Conservation (phyloP, 257 asterid genomes). For the Jaltomata sinuosa region DNA sequence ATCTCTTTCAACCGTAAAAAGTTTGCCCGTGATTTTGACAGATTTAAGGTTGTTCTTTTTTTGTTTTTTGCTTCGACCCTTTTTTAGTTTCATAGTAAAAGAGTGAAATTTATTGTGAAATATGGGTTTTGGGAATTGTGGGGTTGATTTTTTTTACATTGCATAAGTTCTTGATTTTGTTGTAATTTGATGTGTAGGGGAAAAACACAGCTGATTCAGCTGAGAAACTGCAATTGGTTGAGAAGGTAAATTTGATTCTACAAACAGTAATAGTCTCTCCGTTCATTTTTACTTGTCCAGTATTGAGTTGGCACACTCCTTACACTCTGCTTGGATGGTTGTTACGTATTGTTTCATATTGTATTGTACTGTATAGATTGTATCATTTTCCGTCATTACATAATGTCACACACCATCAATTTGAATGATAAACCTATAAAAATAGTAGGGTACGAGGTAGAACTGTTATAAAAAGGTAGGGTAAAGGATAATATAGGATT, state of each 20-base stretch:
- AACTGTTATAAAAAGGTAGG: too few species aligned
- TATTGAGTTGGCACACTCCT: too few species aligned
- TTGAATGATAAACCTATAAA: too few species aligned
- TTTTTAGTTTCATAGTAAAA: not conserved
- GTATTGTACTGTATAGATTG: too few species aligned
- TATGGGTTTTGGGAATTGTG: not conserved
- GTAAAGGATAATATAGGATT: too few species aligned
- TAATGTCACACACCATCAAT: too few species aligned
- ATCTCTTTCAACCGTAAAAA: slow-evolving; percentile 57
- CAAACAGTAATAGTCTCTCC: not conserved
- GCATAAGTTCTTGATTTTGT: not conserved
- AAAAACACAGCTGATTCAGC: not conserved
- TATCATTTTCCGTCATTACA: too few species aligned
- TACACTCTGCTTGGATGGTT: too few species aligned
- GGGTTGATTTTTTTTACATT: not conserved
- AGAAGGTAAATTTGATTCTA: not conserved
- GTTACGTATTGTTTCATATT: too few species aligned
- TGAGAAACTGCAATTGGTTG: not conserved
- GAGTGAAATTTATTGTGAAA: not conserved
- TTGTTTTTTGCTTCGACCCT: not conserved
- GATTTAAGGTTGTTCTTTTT: slow-evolving; percentile 44
- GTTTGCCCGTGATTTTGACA: slow-evolving; percentile 48
- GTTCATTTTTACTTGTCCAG: too few species aligned
- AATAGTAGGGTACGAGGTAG: too few species aligned
- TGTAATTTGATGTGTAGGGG: not conserved